A percentile compares a stretch with the other conserved stretches of the same genome.
Evolutionary conservation across 2,329 filamentous ascomycete species (phyloP).

Genomic region (Fusarium musae): DNA sequence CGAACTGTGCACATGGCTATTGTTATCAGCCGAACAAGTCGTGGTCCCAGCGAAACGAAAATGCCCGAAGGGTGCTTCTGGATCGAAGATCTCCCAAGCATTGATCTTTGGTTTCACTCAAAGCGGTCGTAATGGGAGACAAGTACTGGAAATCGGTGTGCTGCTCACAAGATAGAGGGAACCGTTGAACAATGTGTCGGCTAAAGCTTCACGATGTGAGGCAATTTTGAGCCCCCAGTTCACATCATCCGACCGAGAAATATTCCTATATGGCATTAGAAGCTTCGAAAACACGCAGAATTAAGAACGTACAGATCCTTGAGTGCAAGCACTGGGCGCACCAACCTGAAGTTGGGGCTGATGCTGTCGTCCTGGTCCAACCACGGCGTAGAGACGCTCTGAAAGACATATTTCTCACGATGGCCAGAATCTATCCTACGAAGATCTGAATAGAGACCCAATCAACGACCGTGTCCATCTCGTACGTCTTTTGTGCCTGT

Average conservation of each 20-base stretch:
- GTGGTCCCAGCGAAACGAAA: constrained; percentile 75
- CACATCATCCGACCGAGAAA: constrained; percentile 74
- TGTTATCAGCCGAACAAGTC: constrained; percentile 64
- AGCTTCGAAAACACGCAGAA: neutral
- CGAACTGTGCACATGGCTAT: constrained; percentile 57
- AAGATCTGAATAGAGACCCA: constrained; percentile 76
- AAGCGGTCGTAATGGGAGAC: constrained; percentile 80
- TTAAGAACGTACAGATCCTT: constrained; percentile 60
- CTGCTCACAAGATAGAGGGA: constrained; percentile 67
- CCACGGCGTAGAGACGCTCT: constrained; percentile 61
- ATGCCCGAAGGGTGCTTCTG: constrained; percentile 68
- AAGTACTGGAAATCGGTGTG: constrained; percentile 74
- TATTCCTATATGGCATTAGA: constrained; percentile 50
- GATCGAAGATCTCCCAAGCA: constrained; percentile 52
- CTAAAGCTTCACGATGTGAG: constrained; percentile 65
- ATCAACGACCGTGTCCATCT: constrained; percentile 76
- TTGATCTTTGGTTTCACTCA: constrained; percentile 26
- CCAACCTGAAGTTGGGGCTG: constrained; percentile 62
- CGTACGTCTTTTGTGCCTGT: constrained; percentile 70
- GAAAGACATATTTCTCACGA: constrained; percentile 59
- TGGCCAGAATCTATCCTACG: constrained; percentile 77
- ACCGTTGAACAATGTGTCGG: constrained; percentile 25
- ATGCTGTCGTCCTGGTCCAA: constrained; percentile 57
- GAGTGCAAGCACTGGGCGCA: constrained; percentile 75
- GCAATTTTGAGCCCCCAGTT: constrained; percentile 78